Conservation (phyloP, 1,139 yeast species). For the Taphrina populina region DNA sequence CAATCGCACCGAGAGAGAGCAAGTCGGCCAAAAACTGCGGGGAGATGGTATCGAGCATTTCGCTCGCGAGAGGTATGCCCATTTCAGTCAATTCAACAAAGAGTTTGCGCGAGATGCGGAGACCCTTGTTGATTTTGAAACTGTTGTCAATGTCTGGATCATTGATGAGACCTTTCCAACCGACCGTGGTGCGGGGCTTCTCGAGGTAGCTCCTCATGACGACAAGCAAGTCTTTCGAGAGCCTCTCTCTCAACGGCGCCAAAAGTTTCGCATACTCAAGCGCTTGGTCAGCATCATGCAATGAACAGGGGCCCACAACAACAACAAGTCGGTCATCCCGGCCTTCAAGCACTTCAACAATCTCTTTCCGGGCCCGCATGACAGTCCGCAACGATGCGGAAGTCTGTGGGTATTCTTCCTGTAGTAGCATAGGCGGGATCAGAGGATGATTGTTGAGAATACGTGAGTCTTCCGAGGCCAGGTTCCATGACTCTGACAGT, state of each 20-base stretch:
- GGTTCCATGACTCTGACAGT: constrained; percentile 30
- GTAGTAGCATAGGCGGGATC: constrained; percentile 90
- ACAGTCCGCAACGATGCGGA: constrained; percentile 62
- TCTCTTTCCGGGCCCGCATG: constrained; percentile 70
- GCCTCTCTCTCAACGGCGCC: constrained; percentile 58
- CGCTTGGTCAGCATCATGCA: constrained; percentile 92
- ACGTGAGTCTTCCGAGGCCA: constrained; percentile 33
- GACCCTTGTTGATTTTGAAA: constrained; percentile 91
- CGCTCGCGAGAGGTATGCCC: constrained; percentile 84
- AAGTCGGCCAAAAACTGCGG: constrained; percentile 91
- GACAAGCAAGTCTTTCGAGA: constrained; percentile 72
- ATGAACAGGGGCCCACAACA: constrained; percentile 94
- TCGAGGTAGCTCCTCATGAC: constrained; percentile 98
- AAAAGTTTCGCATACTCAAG: constrained; percentile 77
- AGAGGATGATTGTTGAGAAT: constrained; percentile 90
- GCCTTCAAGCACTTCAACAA: constrained; percentile 69
- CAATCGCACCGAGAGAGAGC: constrained; percentile 92
- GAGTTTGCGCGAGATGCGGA: constrained; percentile 81
- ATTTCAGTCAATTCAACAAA: constrained; percentile 76
- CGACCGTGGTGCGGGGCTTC: constrained; percentile 97
- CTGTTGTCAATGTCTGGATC: constrained; percentile 96
- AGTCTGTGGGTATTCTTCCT: constrained; percentile 78
- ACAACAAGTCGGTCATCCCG: constrained; percentile 75
- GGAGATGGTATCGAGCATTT: constrained; percentile 94
- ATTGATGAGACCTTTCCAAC: constrained; percentile 96